Conservation (phyloP, 208 protist species). For the Acanthamoeba royreba region DNA sequence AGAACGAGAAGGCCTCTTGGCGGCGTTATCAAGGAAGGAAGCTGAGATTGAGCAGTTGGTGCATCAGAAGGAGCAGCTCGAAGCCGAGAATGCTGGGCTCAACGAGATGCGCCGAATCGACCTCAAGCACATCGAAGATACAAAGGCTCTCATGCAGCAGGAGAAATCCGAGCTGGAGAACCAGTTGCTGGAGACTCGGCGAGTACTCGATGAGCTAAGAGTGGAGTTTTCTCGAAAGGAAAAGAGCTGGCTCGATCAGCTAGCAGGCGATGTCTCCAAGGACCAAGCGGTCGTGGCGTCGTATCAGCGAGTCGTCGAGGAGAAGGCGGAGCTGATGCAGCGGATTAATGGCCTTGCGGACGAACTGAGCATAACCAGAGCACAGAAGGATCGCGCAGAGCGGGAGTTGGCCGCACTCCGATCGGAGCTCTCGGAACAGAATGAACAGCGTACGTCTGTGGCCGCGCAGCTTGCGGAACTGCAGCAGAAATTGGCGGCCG, state of each 20-base stretch:
- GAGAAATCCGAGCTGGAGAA: background rate
- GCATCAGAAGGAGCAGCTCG: background rate
- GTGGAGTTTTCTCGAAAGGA: too few species aligned
- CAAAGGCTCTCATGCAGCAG: background rate
- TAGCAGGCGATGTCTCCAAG: background rate
- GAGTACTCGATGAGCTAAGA: background rate
- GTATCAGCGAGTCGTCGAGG: background rate
- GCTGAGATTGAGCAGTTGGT: background rate
- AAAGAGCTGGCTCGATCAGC: background rate
- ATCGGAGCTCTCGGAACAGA: too few species aligned
- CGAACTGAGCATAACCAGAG: background rate
- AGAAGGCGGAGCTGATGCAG: background rate
- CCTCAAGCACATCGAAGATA: background rate
- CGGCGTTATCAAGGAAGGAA: background rate
- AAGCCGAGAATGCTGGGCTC: background rate
- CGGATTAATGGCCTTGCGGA: background rate
- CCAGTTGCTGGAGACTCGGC: background rate
- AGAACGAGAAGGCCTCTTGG: background rate
- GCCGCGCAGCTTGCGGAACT: too few species aligned
- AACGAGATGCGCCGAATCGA: background rate
- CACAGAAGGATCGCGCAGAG: background rate
- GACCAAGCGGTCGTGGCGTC: background rate
- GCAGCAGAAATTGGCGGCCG: too few species aligned
- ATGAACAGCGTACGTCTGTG: too few species aligned
- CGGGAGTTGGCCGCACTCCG: background rate